Conservation (phyloP, 139 green algal genomes). For the Closterium sp. region DNA sequence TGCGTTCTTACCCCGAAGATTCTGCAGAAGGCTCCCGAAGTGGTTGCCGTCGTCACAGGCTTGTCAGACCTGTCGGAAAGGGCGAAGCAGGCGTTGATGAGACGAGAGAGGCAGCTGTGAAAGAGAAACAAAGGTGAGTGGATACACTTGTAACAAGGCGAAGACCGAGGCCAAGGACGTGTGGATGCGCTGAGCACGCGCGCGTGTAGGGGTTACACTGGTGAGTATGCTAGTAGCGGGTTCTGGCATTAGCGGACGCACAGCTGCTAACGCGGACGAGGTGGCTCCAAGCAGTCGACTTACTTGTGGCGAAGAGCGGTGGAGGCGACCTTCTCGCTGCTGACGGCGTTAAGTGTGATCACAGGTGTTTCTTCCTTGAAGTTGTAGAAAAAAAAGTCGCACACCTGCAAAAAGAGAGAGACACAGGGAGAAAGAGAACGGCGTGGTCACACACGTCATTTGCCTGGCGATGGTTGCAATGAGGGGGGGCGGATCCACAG, state of each 20-base stretch:
- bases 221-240: background rate
- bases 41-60: background rate
- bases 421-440: background rate
- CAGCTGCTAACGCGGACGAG: too few relatives aligned
- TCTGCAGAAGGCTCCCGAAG: background rate
- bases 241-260: background rate
- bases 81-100: background rate
- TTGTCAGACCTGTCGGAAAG: background rate
- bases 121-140: background rate
- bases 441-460: background rate
- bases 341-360: background rate
- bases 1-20: background rate
- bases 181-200: background rate
- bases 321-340: background rate
- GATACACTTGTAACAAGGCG: too few relatives aligned
- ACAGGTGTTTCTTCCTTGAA: background rate
- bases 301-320: background rate
- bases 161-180: background rate
- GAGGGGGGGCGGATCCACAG: too few relatives aligned
- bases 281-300: background rate
- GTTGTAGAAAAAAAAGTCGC: background rate
- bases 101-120: background rate
- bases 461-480: too few relatives aligned
- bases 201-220: background rate
- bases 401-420: background rate